Evolutionary conservation across 2,329 filamentous ascomycete species (phyloP).

Genomic region (Sordariomycetes sp.): DNA sequence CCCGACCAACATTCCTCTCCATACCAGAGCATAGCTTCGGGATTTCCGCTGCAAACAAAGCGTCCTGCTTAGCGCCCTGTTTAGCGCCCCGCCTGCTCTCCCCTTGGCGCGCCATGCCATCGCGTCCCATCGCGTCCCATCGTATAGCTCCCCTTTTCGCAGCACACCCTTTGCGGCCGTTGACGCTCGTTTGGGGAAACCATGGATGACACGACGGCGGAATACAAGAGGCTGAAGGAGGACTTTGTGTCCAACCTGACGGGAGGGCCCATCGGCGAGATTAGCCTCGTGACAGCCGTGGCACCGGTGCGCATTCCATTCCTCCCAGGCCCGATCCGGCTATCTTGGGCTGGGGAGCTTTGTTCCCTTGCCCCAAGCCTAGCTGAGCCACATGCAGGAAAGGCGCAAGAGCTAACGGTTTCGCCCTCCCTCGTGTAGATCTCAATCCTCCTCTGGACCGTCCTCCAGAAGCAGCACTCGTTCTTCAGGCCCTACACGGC

Average conservation of each 20-base stretch:
- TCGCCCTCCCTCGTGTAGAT: conserved; percentile 39
- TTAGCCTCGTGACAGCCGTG: conserved; percentile 76
- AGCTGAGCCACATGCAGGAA: conserved; percentile 7
- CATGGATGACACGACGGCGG: conserved; percentile 26
- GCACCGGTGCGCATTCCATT: conserved; percentile 55
- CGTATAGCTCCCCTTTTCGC: neutral
- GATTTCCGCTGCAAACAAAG: neutral
- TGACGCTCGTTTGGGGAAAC: neutral
- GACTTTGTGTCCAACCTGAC: conserved; percentile 88
- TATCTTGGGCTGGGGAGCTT: neutral
- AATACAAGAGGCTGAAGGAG: conserved; percentile 86
- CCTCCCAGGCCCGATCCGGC: neutral
- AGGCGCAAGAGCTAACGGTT: conserved; percentile 6
- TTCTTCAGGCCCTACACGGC: conserved; percentile 71
- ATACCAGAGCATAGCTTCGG: neutral
- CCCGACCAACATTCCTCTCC: neutral
- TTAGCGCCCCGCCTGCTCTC: neutral
- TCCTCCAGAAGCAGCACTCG: conserved; percentile 70
- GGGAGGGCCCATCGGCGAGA: conserved; percentile 73
- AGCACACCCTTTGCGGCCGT: neutral
- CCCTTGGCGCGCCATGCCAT: neutral
- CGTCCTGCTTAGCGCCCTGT: neutral
- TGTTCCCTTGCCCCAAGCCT: neutral
- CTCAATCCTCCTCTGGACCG: conserved; percentile 77
- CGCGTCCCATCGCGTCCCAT: neutral